Evolutionary conservation across 2,329 filamentous ascomycete genomes (phyloP), one percentile per base, ranked within the genome.

Genomic region (Mycosphaerelloides madeirae): DNA sequence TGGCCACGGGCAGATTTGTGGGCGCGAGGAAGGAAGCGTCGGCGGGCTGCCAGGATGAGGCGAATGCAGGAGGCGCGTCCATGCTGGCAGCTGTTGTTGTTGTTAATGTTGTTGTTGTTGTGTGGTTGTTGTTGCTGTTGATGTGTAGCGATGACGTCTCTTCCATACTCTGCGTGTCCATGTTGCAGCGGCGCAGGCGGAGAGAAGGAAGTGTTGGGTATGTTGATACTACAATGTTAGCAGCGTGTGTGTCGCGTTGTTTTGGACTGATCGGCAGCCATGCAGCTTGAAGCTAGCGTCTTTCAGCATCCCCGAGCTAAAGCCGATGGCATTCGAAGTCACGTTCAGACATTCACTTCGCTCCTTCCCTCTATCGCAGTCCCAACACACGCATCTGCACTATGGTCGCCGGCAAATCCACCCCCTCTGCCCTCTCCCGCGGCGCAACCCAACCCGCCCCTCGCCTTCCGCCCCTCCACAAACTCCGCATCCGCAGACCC

Each of bases 401-500:
- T 9, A 40, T 40, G 38, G 38, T 40, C 38, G 38, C 29, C 28
- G 38, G 38, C 13, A 40, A 40, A 16, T 31, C 16, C 28, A 32
- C 22, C 16, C 38, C 38, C 5, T 28, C 28, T 11, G 13, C 7
- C 14, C 12, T 32, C 8, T 31, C 38, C 3, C 38, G 38, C 29
- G 38, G 20, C 18, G 36, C 38, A 28, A 19, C 38, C 28, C 38
- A 40, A 32, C 12, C 38, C 11, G 28, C 25, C 3, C 38, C 38
- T 16, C 11, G 16, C 31, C 70, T 82, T 12, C 79, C 79, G 29
- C 79, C 79, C 15, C 70, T 82, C 3, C 76, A 72, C 4, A 80
- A 82, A 60, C 75, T 87, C 46, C 78, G 79, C 57, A 75, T 87
- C 38, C 76, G 79, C 54, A 73, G 77, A 55, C 81, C 83, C 38